Evolutionary conservation across 2,329 filamentous ascomycete genomes (phyloP).

Genomic region (Delphinella strobiligena): DNA sequence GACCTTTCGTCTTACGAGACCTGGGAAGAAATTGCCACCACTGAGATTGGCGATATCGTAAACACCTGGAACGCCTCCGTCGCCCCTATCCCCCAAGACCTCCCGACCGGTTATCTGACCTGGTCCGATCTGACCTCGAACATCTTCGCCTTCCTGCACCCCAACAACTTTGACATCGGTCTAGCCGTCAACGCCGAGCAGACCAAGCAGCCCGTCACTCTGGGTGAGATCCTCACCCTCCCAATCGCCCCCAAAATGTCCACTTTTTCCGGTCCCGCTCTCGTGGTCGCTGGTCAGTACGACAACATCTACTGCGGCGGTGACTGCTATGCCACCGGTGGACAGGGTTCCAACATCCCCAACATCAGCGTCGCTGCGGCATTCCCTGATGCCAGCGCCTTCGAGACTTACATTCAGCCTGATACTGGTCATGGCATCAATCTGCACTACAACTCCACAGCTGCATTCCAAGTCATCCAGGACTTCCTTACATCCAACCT

Average conservation of each 20-base stretch:
- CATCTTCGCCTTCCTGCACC: slow-evolving; percentile 21
- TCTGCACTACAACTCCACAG: slow-evolving; percentile 17
- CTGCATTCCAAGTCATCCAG: slow-evolving; percentile 6
- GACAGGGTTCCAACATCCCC: slow-evolving; percentile 12
- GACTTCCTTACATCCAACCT: slow-evolving; percentile 5
- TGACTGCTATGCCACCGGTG: slow-evolving; percentile 10
- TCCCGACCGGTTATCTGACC: slow-evolving; percentile 18
- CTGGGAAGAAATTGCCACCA: slow-evolving; percentile 11
- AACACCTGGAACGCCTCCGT: slow-evolving; percentile 18
- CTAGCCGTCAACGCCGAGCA: slow-evolving; percentile 17
- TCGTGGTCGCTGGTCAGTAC: slow-evolving; percentile 17
- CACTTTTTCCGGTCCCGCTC: slow-evolving; percentile 16
- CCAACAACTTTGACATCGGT: slow-evolving; percentile 17
- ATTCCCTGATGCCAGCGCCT: slow-evolving; percentile 8
- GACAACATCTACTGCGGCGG: slow-evolving; percentile 14
- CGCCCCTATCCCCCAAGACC: slow-evolving; percentile 6
- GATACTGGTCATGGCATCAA: slow-evolving; percentile 21
- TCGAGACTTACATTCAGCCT: slow-evolving; percentile 15
- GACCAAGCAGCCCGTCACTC: slow-evolving; percentile 18
- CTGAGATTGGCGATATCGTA: slow-evolving; percentile 14
- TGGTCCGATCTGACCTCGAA: slow-evolving; percentile 13
- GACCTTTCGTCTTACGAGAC: slow-evolving; percentile 14
- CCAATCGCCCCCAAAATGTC: slow-evolving; percentile 9
- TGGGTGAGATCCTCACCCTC: slow-evolving; percentile 20
- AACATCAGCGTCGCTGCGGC: slow-evolving; percentile 11